Base-by-base conservation (phyloP, 2,329 filamentous ascomycete genomes). In the Pezicula rhizophila region DNA sequence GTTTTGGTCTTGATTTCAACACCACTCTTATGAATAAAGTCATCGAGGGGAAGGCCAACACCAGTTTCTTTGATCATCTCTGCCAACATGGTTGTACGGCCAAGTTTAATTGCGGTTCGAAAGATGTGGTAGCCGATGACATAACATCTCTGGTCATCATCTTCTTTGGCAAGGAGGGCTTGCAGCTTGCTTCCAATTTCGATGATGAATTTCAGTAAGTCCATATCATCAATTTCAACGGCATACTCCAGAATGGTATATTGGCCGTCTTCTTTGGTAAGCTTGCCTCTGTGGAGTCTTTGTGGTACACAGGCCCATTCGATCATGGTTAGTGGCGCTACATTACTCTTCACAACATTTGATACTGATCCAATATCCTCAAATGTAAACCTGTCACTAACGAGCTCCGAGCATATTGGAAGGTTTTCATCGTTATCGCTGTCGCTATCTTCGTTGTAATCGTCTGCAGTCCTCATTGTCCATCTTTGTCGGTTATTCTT, bases 311-410 rank as follows among this genome's bases (percentile, higher is more conserved):
- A 71, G 1, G 1, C 1, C 63, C 66, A 71, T 4, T 61, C 55
- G 5, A 90, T 64, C 48, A 87, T 64, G 0, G 64, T 54, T 1
- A 77, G 60, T 2, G 88, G 83, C 33, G 73, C 74, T 8, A 76
- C 67, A 14, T 72, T 67, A 49, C 85, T 87, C 61, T 87, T 82
- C 50, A 89, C 84, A 48, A 84, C 75, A 60, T 78, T 82, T 0
- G 79, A 79, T 4, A 86, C 72, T 54, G 87, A 78, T 0, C 85
- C 85, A 49, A 93, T 75, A 56, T 89, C 81, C 14, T 93, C 85
- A 46, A 92, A 77, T 0, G 88, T 93, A 62, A 87, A 88, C 33
- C 77, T 72, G 11, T 84, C 78, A 55, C 85, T 78, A 25, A 89
- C 68, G 37, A 82, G 70, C 51, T 84, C 76, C 35, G 68, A 68